A percentile compares a stretch with the other conserved stretches of the same genome.
phyloP scores from a whole-genome alignment of 257 asterid genomes.

The Fraxinus pennsylvanica region DNA sequence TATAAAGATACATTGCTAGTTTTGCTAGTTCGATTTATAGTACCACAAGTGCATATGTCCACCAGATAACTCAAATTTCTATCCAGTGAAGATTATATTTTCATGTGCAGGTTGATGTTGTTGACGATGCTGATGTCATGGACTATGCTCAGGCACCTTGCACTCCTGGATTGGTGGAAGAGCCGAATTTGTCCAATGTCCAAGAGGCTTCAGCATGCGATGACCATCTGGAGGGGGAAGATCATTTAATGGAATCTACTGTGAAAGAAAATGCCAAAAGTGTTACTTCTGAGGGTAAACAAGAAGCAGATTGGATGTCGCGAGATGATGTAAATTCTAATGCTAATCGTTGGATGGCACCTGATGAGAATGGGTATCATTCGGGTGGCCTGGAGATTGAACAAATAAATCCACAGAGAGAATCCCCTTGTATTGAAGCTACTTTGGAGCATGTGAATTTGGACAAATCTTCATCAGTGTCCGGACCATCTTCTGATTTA shows the following conservation, averaged over 20 bases:
- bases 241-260: slow-evolving; percentile 47
- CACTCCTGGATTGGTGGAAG: slow-evolving; percentile 89
- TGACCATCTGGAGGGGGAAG: slow-evolving; percentile 74
- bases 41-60: neutral
- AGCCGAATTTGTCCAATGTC: slow-evolving; percentile 68
- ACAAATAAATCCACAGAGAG: slow-evolving; percentile 34
- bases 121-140: slow-evolving; percentile 54
- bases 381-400: slow-evolving; percentile 37
- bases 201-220: slow-evolving; percentile 85
- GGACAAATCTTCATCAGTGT: slow-evolving; percentile 36
- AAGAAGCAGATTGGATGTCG: slow-evolving; percentile 37
- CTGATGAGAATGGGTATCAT: slow-evolving; percentile 44
- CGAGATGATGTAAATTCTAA: slow-evolving; percentile 40
- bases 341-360: slow-evolving; percentile 28
- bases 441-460: slow-evolving; percentile 25
- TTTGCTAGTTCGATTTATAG: neutral
- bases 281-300: slow-evolving; percentile 34
- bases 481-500: slow-evolving; percentile 33
- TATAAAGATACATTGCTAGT: neutral
- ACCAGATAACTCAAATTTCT: neutral
- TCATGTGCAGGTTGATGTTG: slow-evolving; percentile 50
- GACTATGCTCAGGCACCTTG: slow-evolving; percentile 90
- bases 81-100: slow-evolving; percentile 17
- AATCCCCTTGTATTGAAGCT: slow-evolving; percentile 34
- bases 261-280: slow-evolving; percentile 38